A percentile compares a stretch with the other conserved stretches of the same genome.
phyloP scores from a whole-genome alignment of 176 grass and related monocot genomes.

The Raddia guianensis region DNA sequence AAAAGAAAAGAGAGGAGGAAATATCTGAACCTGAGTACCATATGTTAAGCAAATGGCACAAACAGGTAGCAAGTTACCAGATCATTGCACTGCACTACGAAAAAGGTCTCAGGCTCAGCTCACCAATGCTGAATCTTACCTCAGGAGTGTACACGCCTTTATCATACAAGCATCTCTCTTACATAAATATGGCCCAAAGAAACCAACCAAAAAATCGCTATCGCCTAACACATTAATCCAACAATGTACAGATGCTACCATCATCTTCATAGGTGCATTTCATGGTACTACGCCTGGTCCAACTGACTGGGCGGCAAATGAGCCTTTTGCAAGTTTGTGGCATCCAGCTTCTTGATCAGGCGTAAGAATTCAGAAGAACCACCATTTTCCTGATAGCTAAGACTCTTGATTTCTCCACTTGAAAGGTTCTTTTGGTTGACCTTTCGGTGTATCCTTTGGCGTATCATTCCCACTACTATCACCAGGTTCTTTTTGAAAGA shows the following conservation, averaged over 20 bases:
- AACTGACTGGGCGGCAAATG: slow-evolving; percentile 29
- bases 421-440: slow-evolving; percentile 43
- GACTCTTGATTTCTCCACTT: slow-evolving; percentile 60
- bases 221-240: slow-evolving; percentile 55
- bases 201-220: slow-evolving; percentile 53
- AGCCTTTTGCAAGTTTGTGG: background rate
- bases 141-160: slow-evolving; percentile 38
- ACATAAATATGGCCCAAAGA: slow-evolving; percentile 40
- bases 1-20: background rate
- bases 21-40: background rate
- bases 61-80: background rate
- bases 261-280: slow-evolving; percentile 13
- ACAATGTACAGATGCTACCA: slow-evolving; percentile 55
- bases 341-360: slow-evolving; percentile 20
- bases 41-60: background rate
- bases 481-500: slow-evolving; percentile 37
- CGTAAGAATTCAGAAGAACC: background rate
- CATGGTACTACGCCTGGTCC: background rate
- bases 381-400: slow-evolving; percentile 34
- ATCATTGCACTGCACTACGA: background rate
- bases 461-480: slow-evolving; percentile 63
- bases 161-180: slow-evolving; percentile 43
- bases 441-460: slow-evolving; percentile 43
- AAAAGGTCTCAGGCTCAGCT: slow-evolving; percentile 23
- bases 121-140: slow-evolving; percentile 30